Evolutionary conservation across 805 yeast genomes (phyloP).

Genomic region (Candida multigemmis): DNA sequence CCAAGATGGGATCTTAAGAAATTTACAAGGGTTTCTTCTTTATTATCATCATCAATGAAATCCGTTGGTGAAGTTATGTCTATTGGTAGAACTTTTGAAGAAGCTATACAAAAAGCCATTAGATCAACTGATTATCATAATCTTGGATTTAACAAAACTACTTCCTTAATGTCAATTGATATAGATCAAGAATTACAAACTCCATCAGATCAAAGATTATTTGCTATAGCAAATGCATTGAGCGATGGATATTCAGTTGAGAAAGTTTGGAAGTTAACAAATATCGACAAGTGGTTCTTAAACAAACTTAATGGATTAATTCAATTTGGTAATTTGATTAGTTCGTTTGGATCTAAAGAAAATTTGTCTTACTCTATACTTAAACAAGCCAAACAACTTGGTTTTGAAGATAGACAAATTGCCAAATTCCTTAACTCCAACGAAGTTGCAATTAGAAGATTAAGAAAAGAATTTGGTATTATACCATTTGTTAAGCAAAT

Average conservation of each 20-base stretch:
- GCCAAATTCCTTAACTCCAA: constrained; percentile 83
- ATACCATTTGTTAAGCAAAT: constrained; percentile 92
- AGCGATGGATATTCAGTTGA: constrained; percentile 85
- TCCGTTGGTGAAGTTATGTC: constrained; percentile 99
- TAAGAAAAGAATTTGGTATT: constrained; percentile 79
- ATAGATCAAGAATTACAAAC: constrained; percentile 90
- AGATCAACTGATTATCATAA: constrained; percentile 95
- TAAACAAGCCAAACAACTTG: constrained; percentile 89
- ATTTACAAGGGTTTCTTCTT: constrained; percentile 84
- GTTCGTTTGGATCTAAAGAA: constrained; percentile 47
- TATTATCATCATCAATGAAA: constrained; percentile 90
- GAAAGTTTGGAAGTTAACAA: constrained; percentile 81
- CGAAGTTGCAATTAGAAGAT: constrained; percentile 86
- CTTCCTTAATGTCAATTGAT: constrained; percentile 82
- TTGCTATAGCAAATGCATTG: constrained; percentile 94
- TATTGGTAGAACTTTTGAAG: constrained; percentile 96
- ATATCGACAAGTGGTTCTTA: constrained; percentile 95
- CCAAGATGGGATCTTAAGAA: constrained; percentile 98
- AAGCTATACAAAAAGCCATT: constrained; percentile 94
- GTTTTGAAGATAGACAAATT: constrained; percentile 94
- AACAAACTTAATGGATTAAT: constrained; percentile 74
- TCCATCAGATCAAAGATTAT: constrained; percentile 95
- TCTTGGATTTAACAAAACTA: constrained; percentile 83
- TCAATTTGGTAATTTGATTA: constrained; percentile 55
- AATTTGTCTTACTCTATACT: constrained; percentile 54